These are phyloP conservation scores for Vinca major DNA, from an alignment of 305 asterid species.

Conservation along the genomic window DNA sequence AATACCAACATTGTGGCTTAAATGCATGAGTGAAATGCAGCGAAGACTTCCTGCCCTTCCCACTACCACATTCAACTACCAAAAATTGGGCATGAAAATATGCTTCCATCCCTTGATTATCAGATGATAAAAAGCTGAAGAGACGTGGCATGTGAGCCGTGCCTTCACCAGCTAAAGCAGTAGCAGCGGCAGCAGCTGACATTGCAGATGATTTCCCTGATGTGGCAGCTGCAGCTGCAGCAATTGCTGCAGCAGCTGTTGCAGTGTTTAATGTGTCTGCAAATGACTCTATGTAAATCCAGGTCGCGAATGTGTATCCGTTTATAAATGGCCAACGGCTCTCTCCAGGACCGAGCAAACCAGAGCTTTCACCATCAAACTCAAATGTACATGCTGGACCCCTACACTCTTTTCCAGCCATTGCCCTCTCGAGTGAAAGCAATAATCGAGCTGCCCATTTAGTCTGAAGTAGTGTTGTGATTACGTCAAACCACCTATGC, in stretches of 20 bases:
- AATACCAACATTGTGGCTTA: conserved; percentile 97
- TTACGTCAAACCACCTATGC: conserved; percentile 68
- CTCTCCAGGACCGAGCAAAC: conserved; percentile 91
- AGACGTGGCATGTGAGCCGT: conserved; percentile 98
- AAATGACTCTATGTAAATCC: conserved; percentile 96
- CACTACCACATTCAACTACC: conserved; percentile 93
- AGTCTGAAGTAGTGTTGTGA: conserved; percentile 53
- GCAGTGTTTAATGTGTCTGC: conserved; percentile 97
- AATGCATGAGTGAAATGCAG: conserved; percentile 96
- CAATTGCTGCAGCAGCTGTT: conserved; percentile 97
- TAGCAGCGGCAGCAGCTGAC: conserved; percentile 99
- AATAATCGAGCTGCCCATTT: conserved; percentile 74
- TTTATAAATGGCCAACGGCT: conserved; percentile 94
- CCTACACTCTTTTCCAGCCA: conserved; percentile 80
- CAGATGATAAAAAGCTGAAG: conserved; percentile 93
- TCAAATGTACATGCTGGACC: conserved; percentile 94
- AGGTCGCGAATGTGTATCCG: conserved; percentile 90
- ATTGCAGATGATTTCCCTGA: conserved; percentile 94
- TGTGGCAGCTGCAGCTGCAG: conserved; percentile 97
- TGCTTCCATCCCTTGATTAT: conserved; percentile 98
- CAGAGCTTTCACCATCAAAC: conserved; percentile 99
- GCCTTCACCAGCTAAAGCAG: conserved; percentile 99
- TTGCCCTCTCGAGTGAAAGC: conserved; percentile 86
- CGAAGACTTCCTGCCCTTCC: conserved; percentile 94
- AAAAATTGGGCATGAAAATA: conserved; percentile 96